phyloP scores from a whole-genome alignment of 345 rosid species.

The Hibiscus syriacus region DNA sequence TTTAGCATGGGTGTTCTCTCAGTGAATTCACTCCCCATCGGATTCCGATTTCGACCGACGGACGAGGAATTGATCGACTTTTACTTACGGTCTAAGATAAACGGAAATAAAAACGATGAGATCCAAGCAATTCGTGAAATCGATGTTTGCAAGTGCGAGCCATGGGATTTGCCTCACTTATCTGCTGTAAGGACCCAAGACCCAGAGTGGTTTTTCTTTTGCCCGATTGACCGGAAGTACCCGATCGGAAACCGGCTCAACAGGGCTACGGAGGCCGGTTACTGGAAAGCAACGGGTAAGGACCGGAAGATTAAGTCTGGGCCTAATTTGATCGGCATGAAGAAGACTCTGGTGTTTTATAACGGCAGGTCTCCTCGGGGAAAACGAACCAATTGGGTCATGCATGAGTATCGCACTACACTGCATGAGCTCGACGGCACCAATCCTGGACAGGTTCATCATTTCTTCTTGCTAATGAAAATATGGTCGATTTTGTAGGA shows the following conservation, averaged over 20 bases:
- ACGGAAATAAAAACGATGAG: conserved; percentile 45
- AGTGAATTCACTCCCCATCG: conserved; percentile 61
- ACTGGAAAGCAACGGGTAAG: conserved; percentile 96
- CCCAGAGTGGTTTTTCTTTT: conserved; percentile 94
- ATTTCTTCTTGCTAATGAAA: background rate
- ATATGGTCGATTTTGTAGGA: background rate
- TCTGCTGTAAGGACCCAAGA: conserved; percentile 54
- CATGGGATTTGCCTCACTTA: conserved; percentile 90
- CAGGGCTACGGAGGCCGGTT: conserved; percentile 70
- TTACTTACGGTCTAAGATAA: conserved; percentile 70
- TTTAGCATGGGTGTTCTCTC: conserved; percentile 20
- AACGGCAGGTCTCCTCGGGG: conserved; percentile 82
- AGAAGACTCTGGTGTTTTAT: conserved; percentile 89
- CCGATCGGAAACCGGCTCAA: conserved; percentile 75
- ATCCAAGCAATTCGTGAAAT: conserved; percentile 62
- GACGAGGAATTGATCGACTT: conserved; percentile 66
- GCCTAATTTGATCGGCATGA: conserved; percentile 56
- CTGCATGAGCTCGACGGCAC: conserved; percentile 59
- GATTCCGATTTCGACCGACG: conserved; percentile 85
- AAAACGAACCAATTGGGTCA: conserved; percentile 68
- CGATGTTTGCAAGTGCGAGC: conserved; percentile 90
- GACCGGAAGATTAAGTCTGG: conserved; percentile 67
- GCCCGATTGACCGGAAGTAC: conserved; percentile 85
- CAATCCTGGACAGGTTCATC: conserved; percentile 76
- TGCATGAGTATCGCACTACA: conserved; percentile 87